These are phyloP conservation scores for Aspergillus aculeatus DNA, from an alignment of 2,329 filamentous ascomycete species.

Conservation along the genomic window DNA sequence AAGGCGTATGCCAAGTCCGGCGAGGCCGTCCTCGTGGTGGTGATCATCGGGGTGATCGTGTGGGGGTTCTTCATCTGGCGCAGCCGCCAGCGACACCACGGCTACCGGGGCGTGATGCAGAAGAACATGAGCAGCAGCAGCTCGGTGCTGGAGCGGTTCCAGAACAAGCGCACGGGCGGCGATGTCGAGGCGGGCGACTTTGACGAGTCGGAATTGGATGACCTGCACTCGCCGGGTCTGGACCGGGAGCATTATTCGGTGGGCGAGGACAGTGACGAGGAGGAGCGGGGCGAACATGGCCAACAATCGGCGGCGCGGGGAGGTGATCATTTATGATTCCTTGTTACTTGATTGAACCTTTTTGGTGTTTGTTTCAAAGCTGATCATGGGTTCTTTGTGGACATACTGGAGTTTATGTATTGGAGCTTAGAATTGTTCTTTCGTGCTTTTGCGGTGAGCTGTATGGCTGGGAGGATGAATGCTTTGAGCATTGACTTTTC, in stretches of 20 bases:
- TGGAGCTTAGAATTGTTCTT: background rate
- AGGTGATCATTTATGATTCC: conserved; percentile 8
- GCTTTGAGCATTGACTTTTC: background rate
- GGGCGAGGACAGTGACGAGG: conserved; percentile 47
- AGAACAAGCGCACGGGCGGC: conserved; percentile 39
- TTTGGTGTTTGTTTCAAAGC: background rate
- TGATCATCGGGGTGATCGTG: conserved; percentile 67
- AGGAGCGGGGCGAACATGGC: conserved; percentile 22
- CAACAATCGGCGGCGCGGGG: conserved; percentile 11
- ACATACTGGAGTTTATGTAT: background rate
- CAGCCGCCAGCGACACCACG: conserved; percentile 50
- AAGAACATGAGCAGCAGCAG: conserved; percentile 40
- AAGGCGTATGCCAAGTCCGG: conserved; percentile 84
- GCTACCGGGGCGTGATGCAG: conserved; percentile 43
- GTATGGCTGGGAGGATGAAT: too few relatives aligned
- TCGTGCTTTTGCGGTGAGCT: too few relatives aligned
- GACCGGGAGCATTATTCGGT: conserved; percentile 47
- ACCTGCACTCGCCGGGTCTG: conserved; percentile 44
- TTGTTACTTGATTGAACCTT: background rate
- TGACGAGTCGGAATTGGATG: conserved; percentile 61
- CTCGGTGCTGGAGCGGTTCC: conserved; percentile 51
- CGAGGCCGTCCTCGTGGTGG: conserved; percentile 78
- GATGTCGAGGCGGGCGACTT: conserved; percentile 64
- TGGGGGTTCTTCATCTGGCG: conserved; percentile 73
- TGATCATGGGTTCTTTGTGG: background rate